Evolutionary conservation across 1,139 yeast genomes (phyloP).

Genomic region (Pichia cactophila): DNA sequence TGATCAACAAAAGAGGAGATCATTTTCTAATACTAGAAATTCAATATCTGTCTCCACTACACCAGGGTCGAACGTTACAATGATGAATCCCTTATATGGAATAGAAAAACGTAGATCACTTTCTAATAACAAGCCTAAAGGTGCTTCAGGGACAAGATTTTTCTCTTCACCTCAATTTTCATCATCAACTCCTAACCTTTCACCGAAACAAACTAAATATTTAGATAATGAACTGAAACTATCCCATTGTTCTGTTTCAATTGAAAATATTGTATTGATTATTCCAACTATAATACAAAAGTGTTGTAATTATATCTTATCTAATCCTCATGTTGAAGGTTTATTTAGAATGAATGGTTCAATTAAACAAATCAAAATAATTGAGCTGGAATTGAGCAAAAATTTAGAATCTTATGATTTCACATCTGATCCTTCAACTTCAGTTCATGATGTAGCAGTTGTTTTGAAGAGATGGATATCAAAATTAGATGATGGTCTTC

Average conservation of each 20-base stretch:
- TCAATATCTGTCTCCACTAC: not conserved
- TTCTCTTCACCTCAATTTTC: conserved; percentile 13
- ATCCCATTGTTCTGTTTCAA: conserved; percentile 8
- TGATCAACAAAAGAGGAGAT: conserved; percentile 12
- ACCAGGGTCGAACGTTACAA: not conserved
- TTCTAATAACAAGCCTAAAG: not conserved
- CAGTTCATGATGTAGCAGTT: conserved; percentile 30
- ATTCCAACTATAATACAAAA: conserved; percentile 26
- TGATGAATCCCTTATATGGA: not conserved
- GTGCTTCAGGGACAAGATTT: conserved; percentile 4
- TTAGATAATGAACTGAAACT: conserved; percentile 17
- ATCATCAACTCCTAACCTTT: conserved; percentile 11
- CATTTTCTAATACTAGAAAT: conserved; percentile 5
- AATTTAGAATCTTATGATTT: conserved; percentile 17
- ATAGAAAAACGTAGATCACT: not conserved
- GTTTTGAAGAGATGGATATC: conserved; percentile 31
- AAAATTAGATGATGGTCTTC: conserved; percentile 24
- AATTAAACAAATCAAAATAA: conserved; percentile 24
- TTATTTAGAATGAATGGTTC: conserved; percentile 30
- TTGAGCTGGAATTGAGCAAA: conserved; percentile 18
- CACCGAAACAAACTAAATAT: conserved; percentile 4
- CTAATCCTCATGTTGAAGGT: conserved; percentile 25
- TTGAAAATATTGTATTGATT: conserved; percentile 6
- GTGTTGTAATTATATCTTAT: conserved; percentile 24
- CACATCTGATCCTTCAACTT: conserved; percentile 13